Base-by-base conservation (phyloP, 2,329 filamentous ascomycete genomes). In the Colletotrichum theobromicola region DNA sequence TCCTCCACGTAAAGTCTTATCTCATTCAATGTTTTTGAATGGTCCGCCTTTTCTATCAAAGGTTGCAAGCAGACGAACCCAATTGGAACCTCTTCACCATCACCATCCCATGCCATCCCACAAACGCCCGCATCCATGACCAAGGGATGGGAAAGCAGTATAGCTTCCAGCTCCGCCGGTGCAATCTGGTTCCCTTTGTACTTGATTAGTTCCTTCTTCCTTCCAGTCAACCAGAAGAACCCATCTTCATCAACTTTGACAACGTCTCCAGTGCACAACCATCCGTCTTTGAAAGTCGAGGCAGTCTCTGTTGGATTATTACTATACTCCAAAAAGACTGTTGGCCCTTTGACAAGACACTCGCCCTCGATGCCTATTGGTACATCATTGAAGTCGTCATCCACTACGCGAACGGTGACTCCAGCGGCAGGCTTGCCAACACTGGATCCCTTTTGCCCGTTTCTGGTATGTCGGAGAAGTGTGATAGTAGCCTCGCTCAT, bases 171-270 rank as follows among this genome's bases (percentile, higher is more conserved):
- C 70, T 83, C 82, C 1, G 79, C 79, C 1, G 82, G 82, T 3
- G 81, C 76, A 7, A 83, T 80, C 74, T 82, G 81, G 34, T 79
- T 75, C 57, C 80, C 80, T 69, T 81, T 81, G 57, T 81, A 81
- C 69, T 82, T 82, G 74, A 82, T 81, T 7, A 81, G 72, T 60
- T 83, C 81, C 35, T 82, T 83, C 74, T 82, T 81, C 26, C 81
- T 71, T 3, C 80, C 82, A 1, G 78, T 81, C 13, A 83, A 72
- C 63, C 77, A 83, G 66, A 80, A 79, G 72, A 78, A 82, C 2
- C 81, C 80, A 12, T 82, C 79, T 12, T 70, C 61, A 67, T 83
- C 82, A 15, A 78, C 74, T 5, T 74, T 74, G 4, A 79, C 77
- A 16, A 82, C 77, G 53, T 83, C 82, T 4, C 82, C 82, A 1